Evolutionary conservation across 2,329 filamentous ascomycete species (phyloP), one percentile per base, ranked within the genome.

Genomic region (Didymella pinodella): DNA sequence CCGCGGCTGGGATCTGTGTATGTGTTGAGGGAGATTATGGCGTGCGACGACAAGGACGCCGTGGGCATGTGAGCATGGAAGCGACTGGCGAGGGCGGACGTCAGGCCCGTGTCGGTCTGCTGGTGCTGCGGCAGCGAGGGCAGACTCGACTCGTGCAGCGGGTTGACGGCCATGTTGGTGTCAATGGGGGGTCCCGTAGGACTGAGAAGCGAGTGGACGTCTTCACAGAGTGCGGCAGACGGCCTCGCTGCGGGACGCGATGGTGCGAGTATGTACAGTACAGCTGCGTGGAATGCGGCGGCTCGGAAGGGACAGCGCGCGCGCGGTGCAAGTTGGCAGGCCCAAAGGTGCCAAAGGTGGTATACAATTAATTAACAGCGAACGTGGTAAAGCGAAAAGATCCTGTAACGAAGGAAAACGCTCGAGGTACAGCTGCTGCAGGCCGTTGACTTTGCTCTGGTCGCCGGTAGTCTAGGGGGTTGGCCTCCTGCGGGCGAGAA

Each of bases 31-130:
- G 91, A 90, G 73, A 99, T 90, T 68, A 98, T 85, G 48, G 90
- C 95, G 75, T 98, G 93, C 0, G 93, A 96, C 0, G 93, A 97
- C 18, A 99, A 86, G 48, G 88, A 87, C 52, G 95, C 92, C 0
- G 93, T 96, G 10, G 95, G 93, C 59, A 95, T 82, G 53, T 91
- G 90, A 52, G 96, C 90, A 80, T 99, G 95, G 78, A 97, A 99
- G 53, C 94, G 92, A 77, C 86, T 92, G 68, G 91, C 92, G 62
- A 95, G 85, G 77, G 94, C 91, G 51, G 90, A 90, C 3, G 91
- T 95, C 66, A 94, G 82, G 72, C 92, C 89, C 45, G 89, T 90
- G 71, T 92, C 90, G 67, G 88, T 88, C 79, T 93, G 89, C 50
- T 89, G 85, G 82, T 93, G 95, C 62, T 91, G 87, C 47, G 95